Evolutionary conservation across 306 rosid genomes (phyloP).

Genomic region (Abrus pulchellus): DNA sequence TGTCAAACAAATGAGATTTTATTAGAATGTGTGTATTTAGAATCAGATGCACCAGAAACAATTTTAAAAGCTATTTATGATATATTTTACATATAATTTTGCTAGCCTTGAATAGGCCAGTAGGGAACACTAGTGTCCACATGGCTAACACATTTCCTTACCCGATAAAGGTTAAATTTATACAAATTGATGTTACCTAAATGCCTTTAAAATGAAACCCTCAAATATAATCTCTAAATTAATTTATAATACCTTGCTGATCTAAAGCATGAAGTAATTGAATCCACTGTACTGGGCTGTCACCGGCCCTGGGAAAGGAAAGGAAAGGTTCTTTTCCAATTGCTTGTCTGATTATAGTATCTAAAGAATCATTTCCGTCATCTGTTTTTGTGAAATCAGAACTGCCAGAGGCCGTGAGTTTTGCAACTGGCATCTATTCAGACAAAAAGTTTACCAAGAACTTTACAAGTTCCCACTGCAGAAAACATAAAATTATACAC

Average conservation of each 20-base stretch:
- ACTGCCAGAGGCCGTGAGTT: conserved; percentile 62
- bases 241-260: conserved; percentile 76
- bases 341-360: conserved; percentile 75
- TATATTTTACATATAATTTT: conserved; percentile 28
- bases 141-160: conserved; percentile 27
- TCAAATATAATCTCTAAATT: conserved; percentile 2
- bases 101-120: conserved; percentile 18
- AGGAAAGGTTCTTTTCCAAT: conserved; percentile 79
- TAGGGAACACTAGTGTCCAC: conserved; percentile 25
- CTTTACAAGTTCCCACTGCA: conserved; percentile 52
- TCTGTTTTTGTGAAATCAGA: conserved; percentile 75
- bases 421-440: conserved; percentile 81
- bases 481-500: conserved; percentile 33
- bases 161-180: conserved; percentile 25
- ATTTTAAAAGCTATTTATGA: conserved; percentile 39
- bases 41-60: conserved; percentile 27
- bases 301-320: conserved; percentile 78
- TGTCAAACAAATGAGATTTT: conserved; percentile 47
- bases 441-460: conserved; percentile 46
- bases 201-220: conserved; percentile 2
- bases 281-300: conserved; percentile 80
- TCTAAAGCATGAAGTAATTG: conserved; percentile 91
- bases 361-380: conserved; percentile 81
- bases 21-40: conserved; percentile 44
- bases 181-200: conserved; percentile 27